Base-by-base conservation (phyloP, 768 basidiomycete species). In the Rhizopogon vulgaris region DNA sequence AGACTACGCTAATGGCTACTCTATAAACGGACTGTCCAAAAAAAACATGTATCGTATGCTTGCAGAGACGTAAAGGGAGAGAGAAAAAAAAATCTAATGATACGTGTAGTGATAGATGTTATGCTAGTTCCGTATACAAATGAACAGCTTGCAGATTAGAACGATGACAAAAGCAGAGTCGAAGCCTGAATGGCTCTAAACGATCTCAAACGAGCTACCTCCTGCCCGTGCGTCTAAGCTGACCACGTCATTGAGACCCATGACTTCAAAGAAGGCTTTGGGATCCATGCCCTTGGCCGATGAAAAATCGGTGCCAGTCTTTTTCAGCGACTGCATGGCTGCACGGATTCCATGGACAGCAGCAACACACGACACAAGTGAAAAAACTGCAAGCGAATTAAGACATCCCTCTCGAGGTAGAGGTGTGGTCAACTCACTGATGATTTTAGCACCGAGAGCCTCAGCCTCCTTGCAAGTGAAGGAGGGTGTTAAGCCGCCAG, bases 331-430 rank as follows among this genome's bases (percentile, higher is more conserved):
- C 15, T 76, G 76, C 83, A 88, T 87, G 6, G 87, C 87, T n/a
- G 80, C 79, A 43, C 86, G 83, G 49, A 86, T 78, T n/a, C 79
- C 85, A 59, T 89, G 87, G 8, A 87, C 79, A 60, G 84, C 85
- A 18, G 86, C 84, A 28, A 89, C 86, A 55, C 82, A 84, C 25
- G 85, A 87, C 2, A 85, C 84, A 6, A 88, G 71, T 9, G 85
- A 87, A 66, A 88, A 89, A 61, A 88, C 85, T 87, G 41, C 25
- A 24, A 28, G 22, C 1, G 2, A 6, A 3, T 40, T 60, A 3
- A 61, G 54, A 41, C 11, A 17, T 5, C 4, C 25, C 24, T 46
- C 32, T 10, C 11, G 14, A 1, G 8, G 2, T 5, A n/a, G 6
- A 3, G 0, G 11, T 1, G 12, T 15, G n/a, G 12, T 27, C 22